Base-by-base conservation (phyloP, 75 land plant species). In the Cunninghamia lanceolata region DNA sequence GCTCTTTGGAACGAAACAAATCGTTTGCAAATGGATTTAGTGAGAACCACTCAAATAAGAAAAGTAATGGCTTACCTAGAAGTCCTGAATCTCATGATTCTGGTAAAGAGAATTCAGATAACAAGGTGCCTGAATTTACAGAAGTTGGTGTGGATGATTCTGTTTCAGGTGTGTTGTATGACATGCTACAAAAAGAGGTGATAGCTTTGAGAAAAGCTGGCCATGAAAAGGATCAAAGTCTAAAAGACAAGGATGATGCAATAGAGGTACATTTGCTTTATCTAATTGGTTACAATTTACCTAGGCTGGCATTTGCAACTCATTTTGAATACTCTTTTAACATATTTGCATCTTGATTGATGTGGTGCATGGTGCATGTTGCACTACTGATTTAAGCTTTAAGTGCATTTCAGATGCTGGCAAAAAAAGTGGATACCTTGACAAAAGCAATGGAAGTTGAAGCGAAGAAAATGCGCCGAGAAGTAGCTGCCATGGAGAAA, bases 181-280 rank as follows among this genome's bases (percentile, higher is more conserved):
- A 97, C 89, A 88, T 97, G 88, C 86, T 97, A 82, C 99, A 97
- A 78, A 97, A 97, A 78, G 99, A 97, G 88, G 99, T 97, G 13
- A 88, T 96, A 47, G 73, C 89, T 82, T 88, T 97, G 85, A 92
- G 99, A 88, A 97, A 96, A 88, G 86, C 96, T 53, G 87, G 94
- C 86, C 94, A 96, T 88, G 99, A 97, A 83, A 97, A 97, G 84
- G 99, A 96, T 87, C 98, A 95, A 86, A 95, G 99, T 86, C 93
- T 97, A 13, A 97, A 97, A 88, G 99, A 97, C 90, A 97, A 97
- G 87, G 99, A 97, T 93, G 99, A 97, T 91, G 95, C 96, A 25
- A 96, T 97, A 86, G 99, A 97, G 95, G 99, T 97, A 84, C 46
- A 59, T 90, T 11, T 39, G 47, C 28, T 83, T 15, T 45, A 13